Conservation (phyloP, 257 asterid genomes). For the Scutellaria baicalensis region DNA sequence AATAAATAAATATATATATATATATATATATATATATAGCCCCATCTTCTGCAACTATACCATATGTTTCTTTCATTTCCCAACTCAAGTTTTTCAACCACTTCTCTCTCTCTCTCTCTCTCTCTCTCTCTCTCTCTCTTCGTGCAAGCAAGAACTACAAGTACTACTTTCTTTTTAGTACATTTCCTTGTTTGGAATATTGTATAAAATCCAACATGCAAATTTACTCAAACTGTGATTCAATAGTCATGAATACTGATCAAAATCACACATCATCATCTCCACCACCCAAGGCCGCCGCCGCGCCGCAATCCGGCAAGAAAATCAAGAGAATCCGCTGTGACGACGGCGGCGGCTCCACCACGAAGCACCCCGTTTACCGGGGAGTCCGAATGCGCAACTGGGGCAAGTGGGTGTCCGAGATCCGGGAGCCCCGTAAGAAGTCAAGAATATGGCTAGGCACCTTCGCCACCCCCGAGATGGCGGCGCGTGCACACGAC, state of each 20-base stretch:
- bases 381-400: constrained; percentile 46
- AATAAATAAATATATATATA: too few relatives aligned
- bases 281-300: not conserved
- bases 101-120: not conserved
- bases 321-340: constrained; percentile 37
- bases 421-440: constrained; percentile 50
- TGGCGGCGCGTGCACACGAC: constrained; percentile 63
- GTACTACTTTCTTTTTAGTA: not conserved
- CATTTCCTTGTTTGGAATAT: constrained; percentile 15
- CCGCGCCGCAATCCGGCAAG: constrained; percentile 12
- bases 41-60: not conserved
- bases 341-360: constrained; percentile 8
- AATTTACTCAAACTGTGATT: not conserved
- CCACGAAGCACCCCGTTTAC: constrained; percentile 30
- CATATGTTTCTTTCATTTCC: constrained; percentile 20
- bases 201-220: not conserved
- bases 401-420: constrained; percentile 59
- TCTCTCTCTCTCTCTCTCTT: constrained; percentile 1
- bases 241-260: constrained; percentile 9
- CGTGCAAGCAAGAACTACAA: not conserved
- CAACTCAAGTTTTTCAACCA: not conserved
- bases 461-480: constrained; percentile 43
- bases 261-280: not conserved
- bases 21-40: not conserved
- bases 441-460: constrained; percentile 48